Evolutionary conservation across 2,329 filamentous ascomycete genomes (phyloP).

Genomic region (Calycina herbarum): DNA sequence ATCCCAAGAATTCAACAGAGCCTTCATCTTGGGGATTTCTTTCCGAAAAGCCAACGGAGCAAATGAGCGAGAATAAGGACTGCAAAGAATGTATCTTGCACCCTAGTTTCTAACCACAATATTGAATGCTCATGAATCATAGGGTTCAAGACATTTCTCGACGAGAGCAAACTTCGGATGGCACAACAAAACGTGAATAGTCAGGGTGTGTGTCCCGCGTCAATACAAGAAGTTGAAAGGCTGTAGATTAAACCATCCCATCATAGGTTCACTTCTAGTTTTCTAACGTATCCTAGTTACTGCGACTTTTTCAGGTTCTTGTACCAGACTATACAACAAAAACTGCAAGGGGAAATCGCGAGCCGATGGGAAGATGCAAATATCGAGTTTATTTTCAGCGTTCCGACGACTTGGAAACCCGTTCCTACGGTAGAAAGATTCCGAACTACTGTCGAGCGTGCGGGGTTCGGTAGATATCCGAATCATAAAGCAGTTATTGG

Average conservation of each 20-base stretch:
- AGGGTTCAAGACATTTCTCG: slow-evolving; percentile 42
- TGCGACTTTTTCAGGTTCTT: slow-evolving; percentile 39
- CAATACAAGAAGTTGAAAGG: slow-evolving; percentile 19
- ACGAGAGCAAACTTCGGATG: slow-evolving; percentile 32
- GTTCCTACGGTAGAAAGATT: slow-evolving; percentile 40
- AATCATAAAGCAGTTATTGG: slow-evolving; percentile 45
- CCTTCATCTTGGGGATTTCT: slow-evolving; percentile 40
- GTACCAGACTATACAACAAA: slow-evolving; percentile 36
- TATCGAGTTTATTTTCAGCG: slow-evolving; percentile 44
- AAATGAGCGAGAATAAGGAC: slow-evolving; percentile 33
- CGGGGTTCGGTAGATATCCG: slow-evolving; percentile 34
- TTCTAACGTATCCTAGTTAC: slow-evolving; percentile 8
- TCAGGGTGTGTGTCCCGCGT: slow-evolving; percentile 33
- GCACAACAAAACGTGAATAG: slow-evolving; percentile 26
- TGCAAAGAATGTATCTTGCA: slow-evolving; percentile 31
- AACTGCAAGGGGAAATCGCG: slow-evolving; percentile 30
- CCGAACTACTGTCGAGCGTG: slow-evolving; percentile 33
- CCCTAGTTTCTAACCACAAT: no score
- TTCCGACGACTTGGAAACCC: slow-evolving; percentile 45
- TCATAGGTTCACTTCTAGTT: no score
- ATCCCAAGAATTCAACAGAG: slow-evolving; percentile 17
- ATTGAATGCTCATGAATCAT: neutral
- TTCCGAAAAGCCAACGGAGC: slow-evolving; percentile 32
- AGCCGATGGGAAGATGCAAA: slow-evolving; percentile 27
- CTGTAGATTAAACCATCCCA: slow-evolving; percentile 6